These are phyloP conservation scores for Phytophthora multivora DNA, from an alignment of 352 stramenopile genomes.

Conservation along the genomic window DNA sequence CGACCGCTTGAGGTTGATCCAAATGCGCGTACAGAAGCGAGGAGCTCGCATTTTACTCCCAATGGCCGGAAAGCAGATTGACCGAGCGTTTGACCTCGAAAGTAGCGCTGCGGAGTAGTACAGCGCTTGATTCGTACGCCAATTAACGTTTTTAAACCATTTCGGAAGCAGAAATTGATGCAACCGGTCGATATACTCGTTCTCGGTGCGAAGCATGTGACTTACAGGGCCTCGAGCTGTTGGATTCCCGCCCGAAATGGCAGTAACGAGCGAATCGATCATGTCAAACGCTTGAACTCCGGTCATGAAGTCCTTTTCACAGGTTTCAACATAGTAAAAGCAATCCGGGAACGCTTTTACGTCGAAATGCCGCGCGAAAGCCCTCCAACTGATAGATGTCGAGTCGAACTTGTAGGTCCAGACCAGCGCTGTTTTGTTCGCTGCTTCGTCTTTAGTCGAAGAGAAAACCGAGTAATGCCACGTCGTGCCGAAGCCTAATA, in stretches of 20 bases:
- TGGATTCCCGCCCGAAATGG: not conserved
- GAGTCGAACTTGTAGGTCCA: constrained; percentile 54
- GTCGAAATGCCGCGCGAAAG: constrained; percentile 27
- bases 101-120: constrained; percentile 36
- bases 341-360: constrained; percentile 30
- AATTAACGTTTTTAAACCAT: constrained; percentile 36
- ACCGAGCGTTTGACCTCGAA: not conserved
- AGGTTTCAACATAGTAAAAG: constrained; percentile 30
- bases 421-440: constrained; percentile 10
- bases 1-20: constrained; percentile 28
- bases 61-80: constrained; percentile 27
- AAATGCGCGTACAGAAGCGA: constrained; percentile 29
- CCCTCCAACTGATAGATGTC: constrained; percentile 34
- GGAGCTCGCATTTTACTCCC: not conserved
- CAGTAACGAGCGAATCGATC: constrained; percentile 38
- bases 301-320: constrained; percentile 6
- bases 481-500: constrained; percentile 32
- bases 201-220: constrained; percentile 22
- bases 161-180: constrained; percentile 44
- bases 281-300: constrained; percentile 32
- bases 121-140: constrained; percentile 41
- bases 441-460: constrained; percentile 20
- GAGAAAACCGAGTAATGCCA: constrained; percentile 39
- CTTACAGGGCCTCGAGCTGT: not conserved
- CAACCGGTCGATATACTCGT: constrained; percentile 41